Evolutionary conservation across 305 asterid species (phyloP).

Genomic region (Striga hermonthica): DNA sequence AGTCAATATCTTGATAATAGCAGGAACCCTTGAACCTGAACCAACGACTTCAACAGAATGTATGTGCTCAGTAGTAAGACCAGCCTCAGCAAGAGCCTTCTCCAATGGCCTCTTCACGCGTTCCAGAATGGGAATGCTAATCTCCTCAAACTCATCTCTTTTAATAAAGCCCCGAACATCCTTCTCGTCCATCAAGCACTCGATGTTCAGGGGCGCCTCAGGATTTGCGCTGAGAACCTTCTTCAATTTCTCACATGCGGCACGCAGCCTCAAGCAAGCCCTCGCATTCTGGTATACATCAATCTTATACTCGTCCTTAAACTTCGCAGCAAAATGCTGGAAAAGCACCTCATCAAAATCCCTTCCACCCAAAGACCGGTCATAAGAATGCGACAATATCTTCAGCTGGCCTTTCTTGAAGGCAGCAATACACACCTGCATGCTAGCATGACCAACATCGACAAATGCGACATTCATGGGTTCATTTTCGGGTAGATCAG

Average conservation of each 20-base stretch:
- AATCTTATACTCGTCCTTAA: constrained; percentile 87
- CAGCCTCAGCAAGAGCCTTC: constrained; percentile 84
- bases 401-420: constrained; percentile 96
- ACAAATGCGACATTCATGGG: constrained; percentile 78
- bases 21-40: constrained; percentile 96
- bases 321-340: constrained; percentile 83
- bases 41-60: constrained; percentile 93
- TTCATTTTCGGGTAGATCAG: constrained; percentile 85
- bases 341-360: constrained; percentile 92
- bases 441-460: constrained; percentile 83
- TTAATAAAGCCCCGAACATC: constrained; percentile 86
- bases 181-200: constrained; percentile 95
- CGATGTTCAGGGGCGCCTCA: constrained; percentile 88
- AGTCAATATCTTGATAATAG: constrained; percentile 67
- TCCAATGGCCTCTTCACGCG: constrained; percentile 94
- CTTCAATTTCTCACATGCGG: constrained; percentile 91
- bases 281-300: constrained; percentile 86
- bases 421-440: constrained; percentile 95
- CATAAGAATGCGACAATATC: constrained; percentile 85
- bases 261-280: constrained; percentile 92
- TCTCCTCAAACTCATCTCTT: constrained; percentile 91
- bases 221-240: constrained; percentile 94
- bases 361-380: constrained; percentile 84
- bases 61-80: constrained; percentile 55
- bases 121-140: constrained; percentile 76